phyloP scores from a whole-genome alignment of 805 yeast species.

The Saturnispora serradocipensis region DNA sequence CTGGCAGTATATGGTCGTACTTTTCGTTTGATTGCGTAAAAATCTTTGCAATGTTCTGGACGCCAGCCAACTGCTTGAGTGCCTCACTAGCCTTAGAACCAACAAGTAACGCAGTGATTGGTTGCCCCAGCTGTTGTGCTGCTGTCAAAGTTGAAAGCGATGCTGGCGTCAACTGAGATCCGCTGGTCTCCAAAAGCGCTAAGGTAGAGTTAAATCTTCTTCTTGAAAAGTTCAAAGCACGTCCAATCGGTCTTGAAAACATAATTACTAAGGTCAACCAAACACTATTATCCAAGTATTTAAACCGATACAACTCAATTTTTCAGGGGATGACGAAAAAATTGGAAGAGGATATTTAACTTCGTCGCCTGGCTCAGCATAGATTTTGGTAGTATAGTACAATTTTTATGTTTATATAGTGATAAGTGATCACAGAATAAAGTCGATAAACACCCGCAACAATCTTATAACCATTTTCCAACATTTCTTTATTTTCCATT shows the following conservation, averaged over 20 bases:
- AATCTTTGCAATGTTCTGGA: slow-evolving; percentile 46
- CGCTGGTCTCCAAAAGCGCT: slow-evolving; percentile 62
- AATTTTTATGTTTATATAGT: too few relatives aligned
- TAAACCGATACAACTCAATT: neutral
- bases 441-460: neutral
- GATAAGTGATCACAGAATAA: neutral
- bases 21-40: slow-evolving; percentile 48
- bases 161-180: slow-evolving; percentile 50
- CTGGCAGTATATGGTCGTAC: slow-evolving; percentile 70
- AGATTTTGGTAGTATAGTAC: neutral
- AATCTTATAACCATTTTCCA: too few relatives aligned
- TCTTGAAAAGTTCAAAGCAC: neutral
- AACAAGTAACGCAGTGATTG: slow-evolving; percentile 68
- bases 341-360: neutral
- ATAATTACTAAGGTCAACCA: neutral
- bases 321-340: neutral
- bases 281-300: neutral
- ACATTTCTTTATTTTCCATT: neutral
- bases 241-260: slow-evolving; percentile 1
- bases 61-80: slow-evolving; percentile 40
- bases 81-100: slow-evolving; percentile 54
- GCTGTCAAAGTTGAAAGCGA: slow-evolving; percentile 70
- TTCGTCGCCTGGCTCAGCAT: neutral
- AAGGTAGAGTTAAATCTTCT: slow-evolving; percentile 44
- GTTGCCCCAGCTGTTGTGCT: slow-evolving; percentile 65